Conservation (phyloP, 768 basidiomycete genomes). For the Podaxis carcinomalis region DNA sequence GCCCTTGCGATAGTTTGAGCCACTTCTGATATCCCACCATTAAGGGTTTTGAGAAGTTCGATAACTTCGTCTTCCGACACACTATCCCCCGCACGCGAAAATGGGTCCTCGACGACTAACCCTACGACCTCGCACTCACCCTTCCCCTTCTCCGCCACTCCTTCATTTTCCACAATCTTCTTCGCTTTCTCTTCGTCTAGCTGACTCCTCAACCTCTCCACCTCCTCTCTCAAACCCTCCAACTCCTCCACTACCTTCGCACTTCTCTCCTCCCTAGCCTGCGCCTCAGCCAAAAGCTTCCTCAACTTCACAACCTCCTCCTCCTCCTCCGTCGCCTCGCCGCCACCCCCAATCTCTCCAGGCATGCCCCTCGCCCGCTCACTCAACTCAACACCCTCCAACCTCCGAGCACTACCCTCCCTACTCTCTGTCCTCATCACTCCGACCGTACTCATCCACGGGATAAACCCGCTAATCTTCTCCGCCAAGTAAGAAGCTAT, state of each 20-base stretch:
- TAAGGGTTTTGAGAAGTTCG: not conserved
- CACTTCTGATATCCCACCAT: not conserved
- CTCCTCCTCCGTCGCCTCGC: not conserved
- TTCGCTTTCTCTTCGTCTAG: not conserved
- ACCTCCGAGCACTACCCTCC: not conserved
- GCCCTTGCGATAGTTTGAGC: not conserved
- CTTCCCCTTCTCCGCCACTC: not conserved
- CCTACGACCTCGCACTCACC: not conserved
- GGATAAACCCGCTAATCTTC: not conserved
- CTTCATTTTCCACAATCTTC: not conserved
- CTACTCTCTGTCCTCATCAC: not conserved
- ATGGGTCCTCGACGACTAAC: not conserved
- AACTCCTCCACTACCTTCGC: not conserved
- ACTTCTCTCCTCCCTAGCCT: not conserved
- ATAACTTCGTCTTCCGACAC: conserved; percentile 3
- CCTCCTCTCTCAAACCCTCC: not conserved
- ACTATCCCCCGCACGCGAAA: not conserved
- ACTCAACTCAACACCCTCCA: not conserved
- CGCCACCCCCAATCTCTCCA: not conserved
- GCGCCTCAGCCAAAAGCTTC: conserved; percentile 4
- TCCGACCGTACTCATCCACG: not conserved
- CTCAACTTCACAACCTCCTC: not conserved
- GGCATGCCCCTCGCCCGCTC: not conserved
- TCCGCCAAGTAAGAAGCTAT: not conserved
- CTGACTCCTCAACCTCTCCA: conserved; percentile 1